Conservation (phyloP, 148 eudicot genomes). For the Diospyros kaki region DNA sequence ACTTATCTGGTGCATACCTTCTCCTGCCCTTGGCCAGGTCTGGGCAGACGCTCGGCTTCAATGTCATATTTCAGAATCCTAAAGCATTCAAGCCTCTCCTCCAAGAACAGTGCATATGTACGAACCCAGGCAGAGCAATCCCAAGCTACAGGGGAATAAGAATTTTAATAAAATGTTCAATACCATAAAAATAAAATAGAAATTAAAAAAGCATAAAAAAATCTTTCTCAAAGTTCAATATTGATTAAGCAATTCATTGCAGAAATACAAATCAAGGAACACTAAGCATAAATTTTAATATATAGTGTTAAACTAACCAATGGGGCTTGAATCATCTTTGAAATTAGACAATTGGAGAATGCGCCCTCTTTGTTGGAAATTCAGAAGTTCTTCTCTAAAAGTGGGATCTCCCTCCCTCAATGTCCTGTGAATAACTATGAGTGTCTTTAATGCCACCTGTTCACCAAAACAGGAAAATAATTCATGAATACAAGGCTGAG, state of each 20-base stretch:
- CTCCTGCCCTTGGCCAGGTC: slow-evolving; percentile 78
- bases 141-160: slow-evolving; percentile 62
- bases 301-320: slow-evolving; percentile 36
- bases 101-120: slow-evolving; percentile 85
- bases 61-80: slow-evolving; percentile 90
- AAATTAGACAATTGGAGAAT: slow-evolving; percentile 81
- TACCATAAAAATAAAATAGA: neutral
- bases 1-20: slow-evolving; percentile 47
- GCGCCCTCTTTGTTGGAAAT: slow-evolving; percentile 79
- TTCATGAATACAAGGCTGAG: neutral
- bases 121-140: slow-evolving; percentile 99
- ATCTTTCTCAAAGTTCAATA: neutral
- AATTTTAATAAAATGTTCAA: neutral
- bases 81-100: slow-evolving; percentile 94
- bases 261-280: neutral
- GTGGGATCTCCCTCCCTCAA: slow-evolving; percentile 98
- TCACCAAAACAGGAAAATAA: slow-evolving; percentile 11
- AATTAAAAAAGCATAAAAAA: slow-evolving; percentile 3
- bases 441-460: slow-evolving; percentile 95
- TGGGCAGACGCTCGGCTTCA: slow-evolving; percentile 93
- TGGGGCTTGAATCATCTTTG: slow-evolving; percentile 96
- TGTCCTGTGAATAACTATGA: slow-evolving; percentile 82
- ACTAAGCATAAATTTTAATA: neutral
- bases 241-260: neutral
- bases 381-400: slow-evolving; percentile 83